Evolutionary conservation across 208 protist species (phyloP), one percentile per base, ranked within the genome.

Genomic region (Strigomonas oncopelti): DNA sequence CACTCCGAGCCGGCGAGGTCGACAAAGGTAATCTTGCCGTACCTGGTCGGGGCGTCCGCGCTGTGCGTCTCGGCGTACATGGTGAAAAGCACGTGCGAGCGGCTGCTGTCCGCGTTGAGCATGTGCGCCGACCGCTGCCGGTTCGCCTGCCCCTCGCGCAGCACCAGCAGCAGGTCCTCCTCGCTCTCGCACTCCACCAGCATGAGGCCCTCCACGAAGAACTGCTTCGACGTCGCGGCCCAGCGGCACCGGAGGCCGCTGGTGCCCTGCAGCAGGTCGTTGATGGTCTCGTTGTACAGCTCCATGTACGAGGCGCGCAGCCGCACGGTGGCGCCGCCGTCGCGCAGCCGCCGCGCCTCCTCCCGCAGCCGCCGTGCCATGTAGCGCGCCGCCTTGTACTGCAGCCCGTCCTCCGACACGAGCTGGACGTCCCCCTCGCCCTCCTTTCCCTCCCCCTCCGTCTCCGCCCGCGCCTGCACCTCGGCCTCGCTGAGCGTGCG

Each of bases 1-100:
- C 94, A 74, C 78, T 98, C 94, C n/a, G 86, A 94, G 14, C 96
- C 96, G 14, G 96, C 96, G 24, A 98, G 84, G 68, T 98, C 96
- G 20, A 97, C 88, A 61, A 98, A 93, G 34, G 85, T 90, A 36
- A 96, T 61, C 62, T 97, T 97, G 22, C 85, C 88, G 53, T 84
- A 80, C 13, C 74, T 75, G 34, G 60, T 62, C 20, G 38, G 73
- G 24, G 48, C 63, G 31, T 53, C 48, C 16, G 32, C 13, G 5
- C 56, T 59, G 53, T 67, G 70, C 61, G 46, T 51, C 28, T 92
- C 83, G 22, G 88, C 61, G 59, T 88, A 95, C 11, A 93, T 38
- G 5, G 95, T 96, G 73, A 97, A 95, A 42, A 98, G 75, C 14
- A 83, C 80, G 79, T 98, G 95, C 14, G 90, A 96, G 61, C 95